Percentiles rank a stretch among this genome's conserved stretches.
Evolutionary conservation across 2,329 filamentous ascomycete genomes (phyloP).

Genomic region (Paraphaeosphaeria sporulosa): DNA sequence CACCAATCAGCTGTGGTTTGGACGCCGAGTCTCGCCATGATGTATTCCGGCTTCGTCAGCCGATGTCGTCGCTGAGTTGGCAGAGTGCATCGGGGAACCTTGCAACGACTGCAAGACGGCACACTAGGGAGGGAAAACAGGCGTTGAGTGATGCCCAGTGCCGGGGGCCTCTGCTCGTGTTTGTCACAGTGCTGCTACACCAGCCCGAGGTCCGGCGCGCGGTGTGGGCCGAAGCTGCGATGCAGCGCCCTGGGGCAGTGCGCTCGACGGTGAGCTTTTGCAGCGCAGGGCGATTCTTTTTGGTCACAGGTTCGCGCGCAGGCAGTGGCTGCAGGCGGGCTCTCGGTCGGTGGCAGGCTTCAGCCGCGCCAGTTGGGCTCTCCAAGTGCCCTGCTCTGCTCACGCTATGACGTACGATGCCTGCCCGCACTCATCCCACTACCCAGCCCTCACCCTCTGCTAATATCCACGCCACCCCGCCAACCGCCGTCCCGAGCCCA

Average conservation of each 20-base stretch:
- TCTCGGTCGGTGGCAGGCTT: background rate
- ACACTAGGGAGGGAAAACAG: conserved; percentile 1
- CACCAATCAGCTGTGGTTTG: conserved; percentile 5
- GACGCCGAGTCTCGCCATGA: conserved; percentile 13
- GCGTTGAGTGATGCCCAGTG: conserved; percentile 11
- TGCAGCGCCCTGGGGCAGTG: conserved; percentile 13
- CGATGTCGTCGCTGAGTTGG: conserved; percentile 27
- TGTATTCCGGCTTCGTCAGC: conserved; percentile 18
- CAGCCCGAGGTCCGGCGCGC: conserved; percentile 13
- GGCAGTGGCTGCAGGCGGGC: background rate
- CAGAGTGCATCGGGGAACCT: conserved; percentile 26
- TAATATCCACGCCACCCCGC: conserved; percentile 31
- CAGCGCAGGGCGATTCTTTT: background rate
- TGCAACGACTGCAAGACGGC: conserved; percentile 7
- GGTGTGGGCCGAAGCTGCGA: conserved; percentile 1
- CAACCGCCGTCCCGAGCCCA: conserved; percentile 18
- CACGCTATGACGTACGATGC: conserved; percentile 17
- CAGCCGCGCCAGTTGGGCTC: conserved; percentile 6
- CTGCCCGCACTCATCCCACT: conserved; percentile 15
- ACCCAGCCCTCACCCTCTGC: conserved; percentile 26
- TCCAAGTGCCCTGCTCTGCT: conserved; percentile 8
- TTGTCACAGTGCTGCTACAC: background rate
- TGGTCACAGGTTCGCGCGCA: conserved; percentile 7
- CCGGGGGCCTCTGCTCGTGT: background rate
- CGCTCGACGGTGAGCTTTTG: conserved; percentile 7